Conservation (phyloP, 2,329 filamentous ascomycete species). For the Claviceps paspali region DNA sequence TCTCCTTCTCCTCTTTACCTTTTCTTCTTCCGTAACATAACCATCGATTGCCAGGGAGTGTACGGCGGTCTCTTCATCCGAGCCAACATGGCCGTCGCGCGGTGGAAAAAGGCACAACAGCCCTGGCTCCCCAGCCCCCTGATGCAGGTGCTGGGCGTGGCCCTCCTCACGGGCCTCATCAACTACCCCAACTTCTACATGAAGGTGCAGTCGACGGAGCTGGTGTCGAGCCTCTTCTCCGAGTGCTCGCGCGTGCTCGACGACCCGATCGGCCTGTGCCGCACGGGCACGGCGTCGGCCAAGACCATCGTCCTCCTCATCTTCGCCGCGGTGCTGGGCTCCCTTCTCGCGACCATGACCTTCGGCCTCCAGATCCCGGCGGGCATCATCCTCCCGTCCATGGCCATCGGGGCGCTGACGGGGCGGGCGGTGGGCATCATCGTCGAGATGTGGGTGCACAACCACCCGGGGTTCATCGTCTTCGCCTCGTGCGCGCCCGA, state of each 20-base stretch:
- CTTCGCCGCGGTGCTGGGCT: slow-evolving; percentile 68
- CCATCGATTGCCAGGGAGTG: slow-evolving; percentile 43
- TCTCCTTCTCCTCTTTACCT: background rate
- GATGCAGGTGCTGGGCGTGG: slow-evolving; percentile 63
- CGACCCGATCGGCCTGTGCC: slow-evolving; percentile 83
- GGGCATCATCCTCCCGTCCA: slow-evolving; percentile 87
- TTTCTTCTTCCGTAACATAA: background rate
- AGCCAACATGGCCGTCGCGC: slow-evolving; percentile 73
- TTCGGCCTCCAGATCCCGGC: slow-evolving; percentile 92
- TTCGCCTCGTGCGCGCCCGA: slow-evolving; percentile 77
- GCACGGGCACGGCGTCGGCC: slow-evolving; percentile 67
- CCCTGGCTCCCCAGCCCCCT: slow-evolving; percentile 58
- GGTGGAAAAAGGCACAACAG: slow-evolving; percentile 54
- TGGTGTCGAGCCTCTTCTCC: slow-evolving; percentile 82
- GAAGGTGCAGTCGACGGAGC: slow-evolving; percentile 78
- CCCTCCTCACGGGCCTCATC: slow-evolving; percentile 69
- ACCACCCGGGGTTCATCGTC: slow-evolving; percentile 59
- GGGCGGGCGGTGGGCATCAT: slow-evolving; percentile 81
- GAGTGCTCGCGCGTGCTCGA: slow-evolving; percentile 73
- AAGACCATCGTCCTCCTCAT: slow-evolving; percentile 72
- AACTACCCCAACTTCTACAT: slow-evolving; percentile 97
- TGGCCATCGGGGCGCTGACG: slow-evolving; percentile 85
- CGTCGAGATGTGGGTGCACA: slow-evolving; percentile 74
- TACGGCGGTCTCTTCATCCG: slow-evolving; percentile 94
- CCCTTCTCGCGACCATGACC: slow-evolving; percentile 71